Evolutionary conservation across 139 green algal genomes (phyloP).

Genomic region (Gonium pectorale): DNA sequence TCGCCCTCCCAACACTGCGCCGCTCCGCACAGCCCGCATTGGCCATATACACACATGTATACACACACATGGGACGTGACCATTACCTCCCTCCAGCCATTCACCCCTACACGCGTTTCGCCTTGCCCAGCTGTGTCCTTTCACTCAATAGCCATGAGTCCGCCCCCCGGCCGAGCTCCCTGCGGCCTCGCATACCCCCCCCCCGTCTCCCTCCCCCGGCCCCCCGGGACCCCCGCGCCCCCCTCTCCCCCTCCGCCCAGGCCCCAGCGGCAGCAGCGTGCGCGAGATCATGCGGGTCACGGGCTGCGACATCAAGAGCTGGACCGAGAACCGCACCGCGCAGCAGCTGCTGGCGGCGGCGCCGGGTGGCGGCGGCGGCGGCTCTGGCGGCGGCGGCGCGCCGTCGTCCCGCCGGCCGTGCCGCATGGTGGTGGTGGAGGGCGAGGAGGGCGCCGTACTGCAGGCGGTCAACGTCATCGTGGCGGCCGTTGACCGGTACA

Average conservation of each 20-base stretch:
- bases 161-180: too few species aligned
- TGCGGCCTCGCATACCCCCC: too few species aligned
- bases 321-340: constrained; percentile 71
- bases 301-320: constrained; percentile 83
- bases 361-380: background rate
- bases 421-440: constrained; percentile 75
- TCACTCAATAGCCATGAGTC: too few species aligned
- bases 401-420: constrained; percentile 59
- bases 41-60: too few species aligned
- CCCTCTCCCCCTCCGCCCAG: constrained; percentile 23
- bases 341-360: constrained; percentile 28
- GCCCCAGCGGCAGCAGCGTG: constrained; percentile 76
- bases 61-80: too few species aligned
- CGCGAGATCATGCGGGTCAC: constrained; percentile 81
- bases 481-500: constrained; percentile 85
- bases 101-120: too few species aligned
- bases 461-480: constrained; percentile 77
- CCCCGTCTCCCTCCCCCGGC: too few species aligned
- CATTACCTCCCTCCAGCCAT: too few species aligned
- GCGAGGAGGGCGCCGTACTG: constrained; percentile 34
- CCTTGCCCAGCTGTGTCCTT: too few species aligned
- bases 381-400: background rate
- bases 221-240: background rate
- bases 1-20: too few species aligned
- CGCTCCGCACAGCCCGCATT: too few species aligned